A percentile compares a stretch with the other conserved stretches of the same genome.
Evolutionary conservation across 179 eudicot species (phyloP).

Genomic region (Corrigiola litoralis): DNA sequence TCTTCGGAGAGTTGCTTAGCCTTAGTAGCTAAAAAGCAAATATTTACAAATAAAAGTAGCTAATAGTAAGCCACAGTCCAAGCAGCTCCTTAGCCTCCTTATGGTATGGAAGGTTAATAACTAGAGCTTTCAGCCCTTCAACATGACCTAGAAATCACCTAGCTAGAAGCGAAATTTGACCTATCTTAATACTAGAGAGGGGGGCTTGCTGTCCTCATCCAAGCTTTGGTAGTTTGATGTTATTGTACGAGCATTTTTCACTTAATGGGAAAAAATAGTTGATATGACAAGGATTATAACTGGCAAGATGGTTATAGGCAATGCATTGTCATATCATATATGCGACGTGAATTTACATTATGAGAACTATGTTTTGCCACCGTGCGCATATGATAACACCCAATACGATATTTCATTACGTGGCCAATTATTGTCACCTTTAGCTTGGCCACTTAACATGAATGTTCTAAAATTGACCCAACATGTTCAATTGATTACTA

Average conservation of each 20-base stretch:
- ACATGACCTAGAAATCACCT: neutral
- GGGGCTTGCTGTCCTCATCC: neutral
- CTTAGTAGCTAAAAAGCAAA: no score
- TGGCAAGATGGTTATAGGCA: constrained; percentile 3
- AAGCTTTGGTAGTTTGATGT: neutral
- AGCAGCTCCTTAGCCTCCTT: no score
- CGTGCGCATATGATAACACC: constrained; percentile 7
- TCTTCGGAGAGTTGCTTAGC: no score
- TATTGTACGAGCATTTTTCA: constrained; percentile 2
- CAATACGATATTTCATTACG: neutral
- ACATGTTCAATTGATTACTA: constrained; percentile 11
- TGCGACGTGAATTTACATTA: neutral
- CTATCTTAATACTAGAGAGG: neutral
- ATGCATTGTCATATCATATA: constrained; percentile 9
- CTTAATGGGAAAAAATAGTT: constrained; percentile 8
- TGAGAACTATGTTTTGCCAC: constrained; percentile 19
- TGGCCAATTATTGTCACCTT: constrained; percentile 11
- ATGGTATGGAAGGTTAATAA: no score
- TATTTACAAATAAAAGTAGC: no score
- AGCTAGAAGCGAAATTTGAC: neutral
- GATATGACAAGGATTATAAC: constrained; percentile 4
- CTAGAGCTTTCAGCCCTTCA: no score
- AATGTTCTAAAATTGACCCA: constrained; percentile 23
- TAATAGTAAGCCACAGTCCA: no score
- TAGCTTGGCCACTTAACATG: constrained; percentile 8